Percentiles rank a stretch among this genome's conserved stretches.
Conservation (phyloP, 768 basidiomycete genomes). For the Dioszegia hungarica region DNA sequence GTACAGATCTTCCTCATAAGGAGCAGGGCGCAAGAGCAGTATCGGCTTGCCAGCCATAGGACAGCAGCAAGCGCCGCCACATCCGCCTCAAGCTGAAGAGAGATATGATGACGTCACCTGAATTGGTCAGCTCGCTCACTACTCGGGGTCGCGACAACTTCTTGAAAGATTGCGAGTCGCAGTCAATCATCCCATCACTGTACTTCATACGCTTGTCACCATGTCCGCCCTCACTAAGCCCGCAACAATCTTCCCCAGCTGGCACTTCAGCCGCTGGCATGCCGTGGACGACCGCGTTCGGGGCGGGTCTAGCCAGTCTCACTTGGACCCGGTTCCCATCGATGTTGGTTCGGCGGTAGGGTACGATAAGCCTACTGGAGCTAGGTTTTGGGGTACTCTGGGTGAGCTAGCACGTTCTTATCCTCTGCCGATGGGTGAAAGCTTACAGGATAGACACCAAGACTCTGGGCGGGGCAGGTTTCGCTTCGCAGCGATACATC, state of each 20-base stretch:
- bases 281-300: conserved; percentile 50
- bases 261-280: conserved; percentile 40
- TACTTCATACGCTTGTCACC: no score
- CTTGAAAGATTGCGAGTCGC: no score
- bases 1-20: no score
- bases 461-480: conserved; percentile 51
- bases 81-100: no score
- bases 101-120: no score
- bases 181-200: no score
- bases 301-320: conserved; percentile 47
- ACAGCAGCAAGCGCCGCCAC: no score
- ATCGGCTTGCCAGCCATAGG: no score
- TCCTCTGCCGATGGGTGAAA: neutral
- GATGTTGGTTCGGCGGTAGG: neutral
- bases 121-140: no score
- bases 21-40: no score
- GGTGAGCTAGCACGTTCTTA: conserved; percentile 24
- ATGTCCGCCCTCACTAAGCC: neutral
- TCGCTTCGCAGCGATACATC: conserved; percentile 50
- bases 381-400: conserved; percentile 45
- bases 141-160: no score
- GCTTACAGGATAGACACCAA: conserved; percentile 40
- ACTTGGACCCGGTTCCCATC: conserved; percentile 30
- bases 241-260: conserved; percentile 44
- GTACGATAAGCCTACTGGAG: conserved; percentile 11